These are phyloP conservation scores for Psidium friedrichsthalianum DNA, from an alignment of 345 rosid genomes.

Conservation along the genomic window DNA sequence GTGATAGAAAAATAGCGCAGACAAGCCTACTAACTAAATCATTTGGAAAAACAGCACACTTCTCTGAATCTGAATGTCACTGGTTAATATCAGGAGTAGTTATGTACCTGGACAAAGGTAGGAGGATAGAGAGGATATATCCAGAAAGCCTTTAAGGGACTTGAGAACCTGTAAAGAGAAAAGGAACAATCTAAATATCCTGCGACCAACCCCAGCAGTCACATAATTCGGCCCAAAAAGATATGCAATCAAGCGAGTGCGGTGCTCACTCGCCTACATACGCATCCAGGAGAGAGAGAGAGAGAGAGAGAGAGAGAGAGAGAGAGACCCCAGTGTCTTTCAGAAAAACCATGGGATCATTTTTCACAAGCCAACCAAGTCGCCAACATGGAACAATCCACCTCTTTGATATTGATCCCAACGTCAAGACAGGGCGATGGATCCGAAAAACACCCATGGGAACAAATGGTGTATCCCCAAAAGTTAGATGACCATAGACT, in stretches of 20 bases:
- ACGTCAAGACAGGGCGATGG: constrained; percentile 47
- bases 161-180: constrained; percentile 9
- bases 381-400: constrained; percentile 87
- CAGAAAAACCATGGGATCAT: constrained; percentile 45
- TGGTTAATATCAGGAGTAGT: not conserved
- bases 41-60: not conserved
- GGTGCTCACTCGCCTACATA: not conserved
- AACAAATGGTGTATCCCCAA: constrained; percentile 40
- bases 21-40: not conserved
- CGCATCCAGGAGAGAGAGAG: not conserved
- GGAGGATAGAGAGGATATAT: constrained; percentile 25
- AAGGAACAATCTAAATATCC: not conserved
- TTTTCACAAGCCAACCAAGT: constrained; percentile 54
- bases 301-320: not conserved
- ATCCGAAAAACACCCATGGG: constrained; percentile 64
- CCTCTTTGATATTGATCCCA: constrained; percentile 66
- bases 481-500: constrained; percentile 42
- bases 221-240: not conserved
- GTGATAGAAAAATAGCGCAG: not conserved
- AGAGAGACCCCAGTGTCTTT: constrained; percentile 34
- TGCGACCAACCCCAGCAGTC: not conserved
- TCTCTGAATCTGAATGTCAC: not conserved
- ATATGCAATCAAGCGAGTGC: not conserved
- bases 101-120: constrained; percentile 42
- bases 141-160: constrained; percentile 22